Evolutionary conservation across 495 filamentous ascomycete species (phyloP).

Genomic region (Daldinia vernicosa): DNA sequence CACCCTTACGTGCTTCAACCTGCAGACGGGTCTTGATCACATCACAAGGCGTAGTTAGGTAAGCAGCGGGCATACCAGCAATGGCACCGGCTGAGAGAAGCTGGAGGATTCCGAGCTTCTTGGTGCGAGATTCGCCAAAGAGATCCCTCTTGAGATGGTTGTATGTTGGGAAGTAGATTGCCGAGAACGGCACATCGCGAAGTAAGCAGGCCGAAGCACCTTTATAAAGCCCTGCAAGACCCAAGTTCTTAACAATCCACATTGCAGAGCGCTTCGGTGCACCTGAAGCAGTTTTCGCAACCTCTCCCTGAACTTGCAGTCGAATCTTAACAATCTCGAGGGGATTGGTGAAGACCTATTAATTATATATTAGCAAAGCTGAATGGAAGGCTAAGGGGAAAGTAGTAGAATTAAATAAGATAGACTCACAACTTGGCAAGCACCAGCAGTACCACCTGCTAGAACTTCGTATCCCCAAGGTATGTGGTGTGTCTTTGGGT

Average conservation of each 20-base stretch:
- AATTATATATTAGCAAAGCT: slow-evolving; percentile 31
- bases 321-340: slow-evolving; percentile 99
- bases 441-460: slow-evolving; percentile 90
- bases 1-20: slow-evolving; percentile 95
- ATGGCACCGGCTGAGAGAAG: slow-evolving; percentile 95
- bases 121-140: slow-evolving; percentile 88
- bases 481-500: slow-evolving; percentile 79
- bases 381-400: background rate
- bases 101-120: slow-evolving; percentile 91
- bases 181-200: slow-evolving; percentile 96
- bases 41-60: slow-evolving; percentile 96
- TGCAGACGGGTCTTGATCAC: slow-evolving; percentile 99
- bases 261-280: slow-evolving; percentile 87
- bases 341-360: slow-evolving; percentile 92
- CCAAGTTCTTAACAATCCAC: slow-evolving; percentile 96
- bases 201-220: slow-evolving; percentile 95
- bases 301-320: slow-evolving; percentile 95
- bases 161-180: slow-evolving; percentile 98
- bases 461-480: slow-evolving; percentile 76
- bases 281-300: slow-evolving; percentile 86
- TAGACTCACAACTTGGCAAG: slow-evolving; percentile 89
- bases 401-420: background rate
- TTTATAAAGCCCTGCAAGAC: slow-evolving; percentile 96
- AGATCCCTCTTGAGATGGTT: slow-evolving; percentile 90
- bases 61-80: slow-evolving; percentile 97